Conservation (phyloP, 768 basidiomycete species). For the Boletus vinaceobasis region DNA sequence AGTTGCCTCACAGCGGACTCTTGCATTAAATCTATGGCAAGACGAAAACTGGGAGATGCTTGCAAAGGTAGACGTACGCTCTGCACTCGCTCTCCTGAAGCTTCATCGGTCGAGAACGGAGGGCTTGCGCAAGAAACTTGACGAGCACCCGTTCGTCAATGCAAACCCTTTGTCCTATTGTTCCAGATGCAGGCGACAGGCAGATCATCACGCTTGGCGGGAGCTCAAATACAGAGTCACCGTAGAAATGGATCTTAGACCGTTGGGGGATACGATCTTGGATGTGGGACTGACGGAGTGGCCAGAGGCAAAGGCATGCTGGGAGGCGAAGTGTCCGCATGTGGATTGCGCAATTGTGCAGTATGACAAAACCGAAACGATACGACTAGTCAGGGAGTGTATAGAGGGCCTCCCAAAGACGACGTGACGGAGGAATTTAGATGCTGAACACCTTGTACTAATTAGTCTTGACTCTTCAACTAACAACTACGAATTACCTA, state of each 20-base stretch:
- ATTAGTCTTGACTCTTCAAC: neutral
- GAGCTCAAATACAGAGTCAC: conserved; percentile 58
- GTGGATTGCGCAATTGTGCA: conserved; percentile 44
- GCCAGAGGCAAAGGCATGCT: conserved; percentile 59
- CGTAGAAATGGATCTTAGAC: conserved; percentile 55
- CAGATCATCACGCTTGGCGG: conserved; percentile 62
- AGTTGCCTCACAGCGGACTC: conserved; percentile 51
- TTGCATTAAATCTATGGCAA: conserved; percentile 51
- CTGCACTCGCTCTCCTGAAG: conserved; percentile 52
- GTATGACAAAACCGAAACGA: conserved; percentile 54
- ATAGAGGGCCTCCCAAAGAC: conserved; percentile 47
- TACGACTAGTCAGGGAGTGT: conserved; percentile 53
- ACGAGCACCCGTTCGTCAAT: conserved; percentile 57
- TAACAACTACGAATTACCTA: neutral
- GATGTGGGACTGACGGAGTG: conserved; percentile 49
- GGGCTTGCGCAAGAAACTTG: conserved; percentile 44
- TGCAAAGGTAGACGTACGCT: conserved; percentile 44
- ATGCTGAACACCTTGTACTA: neutral
- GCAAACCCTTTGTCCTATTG: conserved; percentile 41
- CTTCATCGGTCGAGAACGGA: conserved; percentile 55
- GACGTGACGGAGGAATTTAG: conserved; percentile 13
- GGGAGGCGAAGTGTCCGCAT: conserved; percentile 53
- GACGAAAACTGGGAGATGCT: conserved; percentile 44
- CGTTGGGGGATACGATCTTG: conserved; percentile 56
- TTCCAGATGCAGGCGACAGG: conserved; percentile 43